A percentile compares a stretch with the other conserved stretches of the same genome.
phyloP scores from a whole-genome alignment of 2,329 filamentous ascomycete species.

The Stromatinia cepivora region DNA sequence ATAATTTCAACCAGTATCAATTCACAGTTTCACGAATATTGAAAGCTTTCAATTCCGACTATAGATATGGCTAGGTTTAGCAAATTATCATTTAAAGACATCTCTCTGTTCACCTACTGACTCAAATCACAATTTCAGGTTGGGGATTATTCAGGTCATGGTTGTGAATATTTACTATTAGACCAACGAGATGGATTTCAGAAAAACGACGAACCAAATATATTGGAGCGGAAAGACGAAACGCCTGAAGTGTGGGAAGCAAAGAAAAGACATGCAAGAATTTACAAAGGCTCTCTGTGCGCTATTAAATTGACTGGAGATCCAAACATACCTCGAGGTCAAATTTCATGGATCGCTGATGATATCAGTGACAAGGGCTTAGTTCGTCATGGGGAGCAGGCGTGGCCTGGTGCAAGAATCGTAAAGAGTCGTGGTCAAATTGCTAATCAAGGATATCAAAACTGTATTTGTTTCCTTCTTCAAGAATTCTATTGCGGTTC shows the following conservation, averaged over 20 bases:
- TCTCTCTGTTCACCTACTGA: neutral
- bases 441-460: slow-evolving; percentile 67
- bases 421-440: slow-evolving; percentile 77
- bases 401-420: slow-evolving; percentile 72
- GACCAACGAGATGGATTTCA: slow-evolving; percentile 66
- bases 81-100: neutral
- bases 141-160: slow-evolving; percentile 81
- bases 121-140: slow-evolving; percentile 42
- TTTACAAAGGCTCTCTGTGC: slow-evolving; percentile 69
- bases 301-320: slow-evolving; percentile 93
- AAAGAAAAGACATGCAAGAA: slow-evolving; percentile 48
- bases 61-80: neutral
- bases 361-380: slow-evolving; percentile 71
- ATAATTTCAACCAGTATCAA: neutral
- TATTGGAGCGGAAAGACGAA: slow-evolving; percentile 47
- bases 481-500: neutral
- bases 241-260: slow-evolving; percentile 48
- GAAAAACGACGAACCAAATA: slow-evolving; percentile 43
- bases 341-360: slow-evolving; percentile 76
- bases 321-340: slow-evolving; percentile 82
- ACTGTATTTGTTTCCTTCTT: slow-evolving; percentile 58
- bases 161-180: slow-evolving; percentile 83
- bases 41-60: neutral
- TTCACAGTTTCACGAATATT: neutral
- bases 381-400: slow-evolving; percentile 63